These are phyloP conservation scores for Cladorrhinum samala DNA, from an alignment of 495 filamentous ascomycete genomes.

Conservation along the genomic window DNA sequence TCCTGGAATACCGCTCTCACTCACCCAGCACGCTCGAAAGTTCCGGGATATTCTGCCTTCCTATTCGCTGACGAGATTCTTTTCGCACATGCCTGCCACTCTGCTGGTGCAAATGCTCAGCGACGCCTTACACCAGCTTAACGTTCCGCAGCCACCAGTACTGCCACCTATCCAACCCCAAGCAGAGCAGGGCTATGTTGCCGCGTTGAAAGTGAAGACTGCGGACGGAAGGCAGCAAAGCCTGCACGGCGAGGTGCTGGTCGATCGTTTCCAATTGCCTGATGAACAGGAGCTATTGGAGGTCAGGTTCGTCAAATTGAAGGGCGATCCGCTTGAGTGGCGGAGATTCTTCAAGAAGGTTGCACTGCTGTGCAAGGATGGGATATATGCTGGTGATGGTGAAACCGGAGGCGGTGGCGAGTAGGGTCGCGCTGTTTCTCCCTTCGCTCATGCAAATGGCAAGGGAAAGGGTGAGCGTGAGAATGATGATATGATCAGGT, in stretches of 20 bases:
- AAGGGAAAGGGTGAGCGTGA: no score
- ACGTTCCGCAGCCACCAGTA: conserved; percentile 58
- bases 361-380: conserved; percentile 75
- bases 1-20: conserved; percentile 69
- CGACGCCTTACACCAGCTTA: conserved; percentile 76
- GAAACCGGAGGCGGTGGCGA: not conserved
- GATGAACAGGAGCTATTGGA: conserved; percentile 55
- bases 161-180: conserved; percentile 24
- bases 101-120: conserved; percentile 72
- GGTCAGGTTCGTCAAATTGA: conserved; percentile 86
- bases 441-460: no score
- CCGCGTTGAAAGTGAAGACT: conserved; percentile 65
- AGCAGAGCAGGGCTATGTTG: conserved; percentile 41
- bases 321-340: conserved; percentile 97
- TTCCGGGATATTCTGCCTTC: conserved; percentile 83
- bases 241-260: conserved; percentile 74
- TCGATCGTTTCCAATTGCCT: conserved; percentile 57
- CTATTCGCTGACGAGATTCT: conserved; percentile 83
- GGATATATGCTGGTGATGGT: conserved; percentile 51
- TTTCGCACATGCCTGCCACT: conserved; percentile 71
- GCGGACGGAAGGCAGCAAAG: conserved; percentile 73
- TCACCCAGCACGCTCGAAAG: conserved; percentile 78
- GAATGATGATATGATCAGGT: no score
- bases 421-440: not conserved
- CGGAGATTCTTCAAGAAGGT: conserved; percentile 94